Evolutionary conservation across 2,329 filamentous ascomycete genomes (phyloP), one percentile per base, ranked within the genome.

Genomic region (Phaeosphaeria sp.): DNA sequence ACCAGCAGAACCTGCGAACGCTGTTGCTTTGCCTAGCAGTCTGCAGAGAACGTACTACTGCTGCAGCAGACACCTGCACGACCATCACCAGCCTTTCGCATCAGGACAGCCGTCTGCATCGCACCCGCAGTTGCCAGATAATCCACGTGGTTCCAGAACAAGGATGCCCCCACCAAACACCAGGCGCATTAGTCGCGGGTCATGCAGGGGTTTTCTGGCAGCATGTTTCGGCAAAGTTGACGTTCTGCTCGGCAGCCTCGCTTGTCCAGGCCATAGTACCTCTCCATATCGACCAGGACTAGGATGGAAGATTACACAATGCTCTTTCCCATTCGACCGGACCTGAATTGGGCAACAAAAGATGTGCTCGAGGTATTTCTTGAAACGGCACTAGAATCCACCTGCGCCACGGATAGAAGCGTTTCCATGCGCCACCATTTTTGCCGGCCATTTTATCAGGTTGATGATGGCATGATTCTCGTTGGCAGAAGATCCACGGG

Each of bases 381-480:
- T 52, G 50, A 52, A 52, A 52, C 50, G 25, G 42, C 50, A 20
- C 18, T 30, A 36, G 30, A 36, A 52, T 36, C 25, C 25, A 27
- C 24, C 25, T 46, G 27, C 50, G 40, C 50, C 50, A 52, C 50
- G 40, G 40, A 46, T 33, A 22, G 20, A n/a, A 30, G 36, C 36
- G 25, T 24, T 52, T 46, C 42, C 40, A 25, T 20, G 42, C 50
- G 50, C 50, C 50, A 52, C 50, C 50, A 3, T 36, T 52, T 24
- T 25, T 45, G 21, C 50, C 40, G 42, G 40, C 18, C 20, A 13
- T 11, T 36, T 36, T 36, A 36, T 36, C 30, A 36, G 15, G 8
- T 36, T 36, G 30, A 36, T 13, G 30, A 36, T 7, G 30, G 30
- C 30, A 36, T 6, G 30, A 36, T 36, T 36, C 8, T 36, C 30